phyloP scores from a whole-genome alignment of 495 filamentous ascomycete genomes.

The Talaromyces liani region DNA sequence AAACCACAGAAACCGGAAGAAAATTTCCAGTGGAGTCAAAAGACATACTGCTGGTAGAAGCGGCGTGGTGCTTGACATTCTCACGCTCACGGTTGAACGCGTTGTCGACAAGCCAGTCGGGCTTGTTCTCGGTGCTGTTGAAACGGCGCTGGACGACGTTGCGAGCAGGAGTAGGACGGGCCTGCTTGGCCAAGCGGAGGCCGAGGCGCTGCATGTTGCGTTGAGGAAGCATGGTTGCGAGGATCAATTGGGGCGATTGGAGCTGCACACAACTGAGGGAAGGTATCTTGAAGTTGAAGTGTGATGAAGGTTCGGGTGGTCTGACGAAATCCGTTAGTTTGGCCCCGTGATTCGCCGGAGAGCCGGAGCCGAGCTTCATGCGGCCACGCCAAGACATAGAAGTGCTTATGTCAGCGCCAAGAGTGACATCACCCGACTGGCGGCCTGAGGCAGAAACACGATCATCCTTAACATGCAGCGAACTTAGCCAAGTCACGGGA shows the following conservation, averaged over 20 bases:
- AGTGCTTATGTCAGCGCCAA: slow-evolving; percentile 29
- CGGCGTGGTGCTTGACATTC: slow-evolving; percentile 80
- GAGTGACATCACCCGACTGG: slow-evolving; percentile 26
- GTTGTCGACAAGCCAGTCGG: slow-evolving; percentile 59
- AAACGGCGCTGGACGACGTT: slow-evolving; percentile 58
- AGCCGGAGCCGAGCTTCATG: slow-evolving; percentile 9
- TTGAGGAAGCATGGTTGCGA: slow-evolving; percentile 53
- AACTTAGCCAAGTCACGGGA: slow-evolving; percentile 9
- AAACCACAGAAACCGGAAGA: neutral
- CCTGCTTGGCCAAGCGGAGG: slow-evolving; percentile 50
- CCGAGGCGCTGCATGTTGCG: slow-evolving; percentile 52
- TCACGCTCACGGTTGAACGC: slow-evolving; percentile 79
- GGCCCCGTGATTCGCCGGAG: slow-evolving; percentile 35
- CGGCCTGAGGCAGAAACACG: neutral
- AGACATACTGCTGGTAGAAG: slow-evolving; percentile 63
- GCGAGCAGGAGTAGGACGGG: slow-evolving; percentile 49
- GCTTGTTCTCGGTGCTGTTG: slow-evolving; percentile 47
- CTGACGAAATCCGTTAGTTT: slow-evolving; percentile 27
- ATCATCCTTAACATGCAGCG: neutral
- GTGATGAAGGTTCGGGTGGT: slow-evolving; percentile 6
- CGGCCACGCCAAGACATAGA: slow-evolving; percentile 7
- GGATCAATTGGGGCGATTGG: slow-evolving; percentile 1
- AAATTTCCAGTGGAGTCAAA: neutral
- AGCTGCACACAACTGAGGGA: neutral
- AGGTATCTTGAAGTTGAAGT: neutral